Evolutionary conservation across 2,329 filamentous ascomycete genomes (phyloP).

Genomic region (Colletotrichum sp.): DNA sequence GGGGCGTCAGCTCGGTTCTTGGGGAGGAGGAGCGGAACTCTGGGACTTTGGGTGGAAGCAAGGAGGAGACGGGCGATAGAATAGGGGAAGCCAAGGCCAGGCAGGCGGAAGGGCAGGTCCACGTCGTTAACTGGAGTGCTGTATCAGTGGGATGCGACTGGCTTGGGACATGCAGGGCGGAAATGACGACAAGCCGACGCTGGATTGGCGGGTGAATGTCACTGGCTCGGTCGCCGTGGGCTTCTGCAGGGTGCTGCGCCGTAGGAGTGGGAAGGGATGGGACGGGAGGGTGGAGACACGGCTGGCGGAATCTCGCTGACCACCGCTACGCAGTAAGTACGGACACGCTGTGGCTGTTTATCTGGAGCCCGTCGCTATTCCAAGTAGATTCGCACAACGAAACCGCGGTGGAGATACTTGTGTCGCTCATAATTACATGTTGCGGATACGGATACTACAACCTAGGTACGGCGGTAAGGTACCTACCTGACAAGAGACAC

Average conservation of each 20-base stretch:
- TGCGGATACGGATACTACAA: too few species aligned
- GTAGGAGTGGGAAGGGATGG: background rate
- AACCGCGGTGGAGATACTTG: background rate
- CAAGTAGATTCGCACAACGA: slow-evolving; percentile 4
- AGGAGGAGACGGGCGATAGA: background rate
- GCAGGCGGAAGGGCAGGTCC: background rate
- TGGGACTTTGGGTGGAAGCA: slow-evolving; percentile 13
- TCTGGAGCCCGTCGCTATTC: background rate
- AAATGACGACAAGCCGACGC: slow-evolving; percentile 1
- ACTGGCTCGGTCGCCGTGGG: background rate
- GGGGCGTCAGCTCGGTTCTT: background rate
- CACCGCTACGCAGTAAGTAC: background rate
- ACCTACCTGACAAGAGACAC: background rate
- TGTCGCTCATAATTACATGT: slow-evolving; percentile 11
- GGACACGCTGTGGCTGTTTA: background rate
- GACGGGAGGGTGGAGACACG: background rate
- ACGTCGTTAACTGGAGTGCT: background rate
- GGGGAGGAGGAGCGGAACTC: slow-evolving; percentile 16
- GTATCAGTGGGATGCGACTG: background rate
- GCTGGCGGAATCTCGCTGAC: background rate
- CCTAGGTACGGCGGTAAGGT: background rate
- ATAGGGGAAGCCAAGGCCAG: slow-evolving; percentile 1
- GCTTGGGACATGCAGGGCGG: background rate
- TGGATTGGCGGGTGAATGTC: background rate
- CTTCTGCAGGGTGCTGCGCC: background rate